A percentile compares a stretch with the other conserved stretches of the same genome.
These are phyloP conservation scores for Arabis alpina DNA, from an alignment of 345 rosid genomes.

Conservation along the genomic window DNA sequence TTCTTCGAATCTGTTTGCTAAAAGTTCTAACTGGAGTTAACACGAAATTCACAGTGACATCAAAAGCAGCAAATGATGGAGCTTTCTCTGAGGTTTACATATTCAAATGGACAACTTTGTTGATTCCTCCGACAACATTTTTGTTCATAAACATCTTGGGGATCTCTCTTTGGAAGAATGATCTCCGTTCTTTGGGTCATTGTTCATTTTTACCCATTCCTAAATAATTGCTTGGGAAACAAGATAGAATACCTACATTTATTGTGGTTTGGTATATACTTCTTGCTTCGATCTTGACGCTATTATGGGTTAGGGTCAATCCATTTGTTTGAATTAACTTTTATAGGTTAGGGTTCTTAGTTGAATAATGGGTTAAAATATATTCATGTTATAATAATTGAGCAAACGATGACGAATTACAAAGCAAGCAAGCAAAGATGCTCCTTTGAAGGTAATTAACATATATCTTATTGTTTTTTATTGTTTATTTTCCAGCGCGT, in stretches of 20 bases:
- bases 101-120: no score
- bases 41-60: constrained; percentile 90
- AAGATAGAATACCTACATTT: constrained; percentile 89
- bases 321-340: no score
- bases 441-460: no score
- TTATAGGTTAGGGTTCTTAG: no score
- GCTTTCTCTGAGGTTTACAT: constrained; percentile 87
- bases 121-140: constrained; percentile 87
- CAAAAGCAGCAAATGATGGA: constrained; percentile 92
- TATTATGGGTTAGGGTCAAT: constrained; percentile 86
- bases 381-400: no score
- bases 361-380: no score
- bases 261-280: constrained; percentile 92
- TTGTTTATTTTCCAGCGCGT: no score
- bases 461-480: no score
- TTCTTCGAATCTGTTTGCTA: constrained; percentile 82
- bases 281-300: constrained; percentile 87
- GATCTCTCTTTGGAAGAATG: constrained; percentile 89
- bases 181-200: constrained; percentile 91
- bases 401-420: no score
- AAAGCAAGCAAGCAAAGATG: no score
- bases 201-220: constrained; percentile 86
- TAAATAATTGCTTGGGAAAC: constrained; percentile 93
- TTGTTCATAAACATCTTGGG: constrained; percentile 88
- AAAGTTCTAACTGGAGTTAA: constrained; percentile 88